phyloP scores from a whole-genome alignment of 106 monocot genomes.

The Dendrobium huoshanense region DNA sequence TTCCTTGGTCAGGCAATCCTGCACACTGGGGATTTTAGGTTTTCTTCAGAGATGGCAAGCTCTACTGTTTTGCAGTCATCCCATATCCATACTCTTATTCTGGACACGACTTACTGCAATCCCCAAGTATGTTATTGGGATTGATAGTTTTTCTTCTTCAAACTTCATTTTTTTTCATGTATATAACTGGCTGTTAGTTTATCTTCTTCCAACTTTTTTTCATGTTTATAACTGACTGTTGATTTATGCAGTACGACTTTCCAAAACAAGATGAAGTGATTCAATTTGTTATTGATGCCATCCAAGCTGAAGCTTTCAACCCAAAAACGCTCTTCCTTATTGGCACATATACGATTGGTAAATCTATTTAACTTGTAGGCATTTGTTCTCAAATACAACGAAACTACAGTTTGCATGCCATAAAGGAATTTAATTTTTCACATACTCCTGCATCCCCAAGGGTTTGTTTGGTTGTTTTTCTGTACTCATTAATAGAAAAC shows the following conservation, averaged over 20 bases:
- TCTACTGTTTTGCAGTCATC: conserved; percentile 51
- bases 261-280: conserved; percentile 90
- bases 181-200: background rate
- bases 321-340: conserved; percentile 90
- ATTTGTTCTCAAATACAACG: background rate
- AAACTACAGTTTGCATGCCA: no score
- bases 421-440: no score
- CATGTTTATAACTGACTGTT: no score
- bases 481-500: no score
- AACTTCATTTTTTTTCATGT: background rate
- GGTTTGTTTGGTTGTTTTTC: no score
- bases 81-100: conserved; percentile 71
- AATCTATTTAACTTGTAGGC: background rate
- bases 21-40: conserved; percentile 95
- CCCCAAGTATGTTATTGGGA: conserved; percentile 50
- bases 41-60: conserved; percentile 70
- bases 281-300: conserved; percentile 96
- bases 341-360: conserved; percentile 96
- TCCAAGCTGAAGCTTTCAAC: conserved; percentile 98
- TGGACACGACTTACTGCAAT: conserved; percentile 96
- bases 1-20: conserved; percentile 59
- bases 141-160: background rate
- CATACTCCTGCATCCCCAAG: no score
- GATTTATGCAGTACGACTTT: conserved; percentile 77
- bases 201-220: background rate